Evolutionary conservation across 1,139 yeast species (phyloP).

Genomic region (Yamadazyma kanchanaburiensis): DNA sequence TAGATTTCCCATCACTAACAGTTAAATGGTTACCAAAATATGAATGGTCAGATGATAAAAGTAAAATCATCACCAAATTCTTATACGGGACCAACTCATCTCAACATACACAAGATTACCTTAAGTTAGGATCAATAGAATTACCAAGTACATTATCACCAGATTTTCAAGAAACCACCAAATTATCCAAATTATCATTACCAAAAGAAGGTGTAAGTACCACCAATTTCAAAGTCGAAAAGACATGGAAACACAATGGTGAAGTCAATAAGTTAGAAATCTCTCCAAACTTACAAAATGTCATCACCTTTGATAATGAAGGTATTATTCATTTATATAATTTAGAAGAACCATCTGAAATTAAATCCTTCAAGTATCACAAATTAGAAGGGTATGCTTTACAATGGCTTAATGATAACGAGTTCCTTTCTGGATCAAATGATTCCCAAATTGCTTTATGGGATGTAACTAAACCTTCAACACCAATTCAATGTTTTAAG

Average conservation of each 20-base stretch:
- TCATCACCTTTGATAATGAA: slow-evolving; percentile 49
- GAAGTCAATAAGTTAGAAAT: slow-evolving; percentile 49
- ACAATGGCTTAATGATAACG: slow-evolving; percentile 54
- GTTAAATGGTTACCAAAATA: slow-evolving; percentile 48
- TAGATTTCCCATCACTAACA: slow-evolving; percentile 58
- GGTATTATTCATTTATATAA: slow-evolving; percentile 49
- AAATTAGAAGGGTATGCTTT: slow-evolving; percentile 66
- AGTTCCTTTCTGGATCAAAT: slow-evolving; percentile 62
- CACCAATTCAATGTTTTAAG: slow-evolving; percentile 44
- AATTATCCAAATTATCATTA: slow-evolving; percentile 19
- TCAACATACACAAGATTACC: slow-evolving; percentile 35
- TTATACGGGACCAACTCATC: slow-evolving; percentile 49
- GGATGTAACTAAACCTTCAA: slow-evolving; percentile 47
- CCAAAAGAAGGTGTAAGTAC: slow-evolving; percentile 16
- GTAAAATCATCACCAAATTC: slow-evolving; percentile 37
- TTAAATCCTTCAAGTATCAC: slow-evolving; percentile 54
- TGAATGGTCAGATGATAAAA: slow-evolving; percentile 29
- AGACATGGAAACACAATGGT: slow-evolving; percentile 52
- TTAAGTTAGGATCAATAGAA: slow-evolving; percentile 44
- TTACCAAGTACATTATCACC: slow-evolving; percentile 52
- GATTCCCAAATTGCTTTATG: slow-evolving; percentile 69
- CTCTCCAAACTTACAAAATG: slow-evolving; percentile 30
- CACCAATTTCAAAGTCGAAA: slow-evolving; percentile 27
- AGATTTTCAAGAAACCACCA: slow-evolving; percentile 20
- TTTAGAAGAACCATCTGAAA: slow-evolving; percentile 17